Base-by-base conservation (phyloP, 208 protist genomes). In the Trypanosoma caninum region DNA sequence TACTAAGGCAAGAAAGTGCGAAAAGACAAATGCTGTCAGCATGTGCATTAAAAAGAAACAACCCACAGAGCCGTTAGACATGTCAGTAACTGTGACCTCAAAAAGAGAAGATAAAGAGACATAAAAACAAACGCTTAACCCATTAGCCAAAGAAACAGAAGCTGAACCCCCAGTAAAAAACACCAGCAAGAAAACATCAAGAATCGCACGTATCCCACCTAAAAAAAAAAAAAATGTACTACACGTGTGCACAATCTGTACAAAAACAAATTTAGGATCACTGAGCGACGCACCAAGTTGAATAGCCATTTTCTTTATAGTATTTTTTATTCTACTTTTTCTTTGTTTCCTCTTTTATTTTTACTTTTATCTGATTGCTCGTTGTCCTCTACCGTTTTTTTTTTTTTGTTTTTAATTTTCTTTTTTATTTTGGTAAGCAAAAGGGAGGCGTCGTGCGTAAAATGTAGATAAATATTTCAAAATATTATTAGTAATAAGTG, bases 31-130 rank as follows among this genome's bases (percentile, higher is more conserved):
- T 2, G 75, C 73, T 3, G 80, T 59, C 3, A 82, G n/a, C 1
- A 88, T 7, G 46, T 95, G 89, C 73, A 89, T 78, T 5, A 75
- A 20, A 52, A 89, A 77, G 55, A 95, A 95, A 46, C 76, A 71
- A 11, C 18, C 2, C 10, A 28, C 31, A 10, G 65, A 67, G 5
- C 66, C 65, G 33, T 67, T 52, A 16, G 28, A 38, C 14, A 52
- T 13, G 27, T 42, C 53, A 13, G 2, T 28, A 6, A 82, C 50
- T 16, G 22, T 34, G 1, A 82, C 69, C 0, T 65, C 44, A 31
- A 87, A 90, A 27, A 90, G 64, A 1, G 83, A 90, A 2, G 28
- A 38, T 0, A 90, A 65, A 3, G 83, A 66, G 2, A 90, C 57
- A 50, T 84, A 77, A 59, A 87, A 82, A 63, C 83, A 84, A 42